phyloP scores from a whole-genome alignment of 2,329 filamentous ascomycete genomes.

The Cordyceps pruinosa region DNA sequence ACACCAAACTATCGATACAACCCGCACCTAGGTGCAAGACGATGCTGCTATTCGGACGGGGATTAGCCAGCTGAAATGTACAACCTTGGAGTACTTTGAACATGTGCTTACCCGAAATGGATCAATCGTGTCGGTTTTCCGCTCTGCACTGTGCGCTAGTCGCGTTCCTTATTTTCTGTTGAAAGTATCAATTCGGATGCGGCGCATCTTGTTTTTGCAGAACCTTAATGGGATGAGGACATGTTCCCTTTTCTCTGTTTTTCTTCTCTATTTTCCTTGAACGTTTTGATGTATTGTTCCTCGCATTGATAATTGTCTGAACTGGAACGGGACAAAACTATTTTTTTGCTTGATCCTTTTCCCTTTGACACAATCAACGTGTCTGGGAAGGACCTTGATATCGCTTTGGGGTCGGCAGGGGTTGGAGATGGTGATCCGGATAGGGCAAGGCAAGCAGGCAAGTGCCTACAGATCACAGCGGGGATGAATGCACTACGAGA shows the following conservation, averaged over 20 bases:
- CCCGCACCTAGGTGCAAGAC: constrained; percentile 7
- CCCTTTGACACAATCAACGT: background rate
- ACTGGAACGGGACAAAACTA: constrained; percentile 8
- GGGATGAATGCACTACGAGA: background rate
- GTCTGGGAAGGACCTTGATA: background rate
- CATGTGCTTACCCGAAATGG: constrained; percentile 10
- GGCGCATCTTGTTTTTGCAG: constrained; percentile 3
- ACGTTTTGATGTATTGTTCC: constrained; percentile 7
- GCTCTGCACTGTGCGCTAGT: background rate
- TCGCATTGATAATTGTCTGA: constrained; percentile 6
- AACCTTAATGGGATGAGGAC: background rate
- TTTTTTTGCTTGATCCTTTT: constrained; percentile 1
- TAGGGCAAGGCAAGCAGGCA: background rate
- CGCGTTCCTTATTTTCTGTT: background rate
- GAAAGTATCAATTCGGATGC: background rate
- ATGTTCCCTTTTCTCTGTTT: background rate
- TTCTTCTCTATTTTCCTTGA: background rate
- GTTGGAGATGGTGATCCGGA: background rate
- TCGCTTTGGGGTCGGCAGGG: background rate
- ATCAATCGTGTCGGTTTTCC: background rate
- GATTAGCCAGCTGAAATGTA: constrained; percentile 16
- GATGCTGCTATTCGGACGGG: background rate
- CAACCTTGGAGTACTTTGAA: constrained; percentile 17
- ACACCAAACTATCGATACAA: background rate
- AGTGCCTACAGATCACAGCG: background rate